Evolutionary conservation across 768 basidiomycete species (phyloP), one percentile per base, ranked within the genome.

Genomic region (Tricholoma hemisulphureum): DNA sequence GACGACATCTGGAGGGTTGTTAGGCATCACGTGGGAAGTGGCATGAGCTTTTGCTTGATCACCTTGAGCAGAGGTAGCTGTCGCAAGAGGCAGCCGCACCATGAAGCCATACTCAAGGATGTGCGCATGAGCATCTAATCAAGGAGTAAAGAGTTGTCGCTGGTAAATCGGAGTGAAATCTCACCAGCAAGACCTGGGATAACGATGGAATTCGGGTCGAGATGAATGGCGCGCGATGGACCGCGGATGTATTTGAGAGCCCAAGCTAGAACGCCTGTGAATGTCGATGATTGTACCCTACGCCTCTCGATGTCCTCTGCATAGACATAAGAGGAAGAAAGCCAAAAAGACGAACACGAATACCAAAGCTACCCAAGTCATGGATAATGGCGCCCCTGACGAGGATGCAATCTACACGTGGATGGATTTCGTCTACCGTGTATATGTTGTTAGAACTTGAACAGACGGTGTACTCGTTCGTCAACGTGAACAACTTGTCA

Each of bases 71-170:
- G 89, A 89, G 6, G 63, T 65, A 24, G 85, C 78, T 9, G 77
- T 80, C n/a, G 79, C 73, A 1, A 95, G 74, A 43, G 84, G 80
- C 3, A 94, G 81, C 54, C 87, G 80, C 70, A 75, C 76, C 69
- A 84, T 87, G 60, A 82, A 84, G 1, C 93, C 93, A 61, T 92
- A 89, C 28, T 83, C 77, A 31, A 93, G 66, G 18, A 93, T 72
- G 67, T 95, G 93, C 0, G 86, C 91, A 70, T 94, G 92, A 0
- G 91, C 84, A 69, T 94, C 92, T 88, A 58, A 37, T 31, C 28
- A 52, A 0, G 28, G 52, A 29, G 18, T 58, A 31, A 14, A 26
- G 14, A 28, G 14, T 4, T 29, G 29, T 20, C 28, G 23, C 53
- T 7, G n/a, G 5, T 45, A 50, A 4, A 69, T 21, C 6, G 32